Evolutionary conservation across 768 basidiomycete species (phyloP), one percentile per base, ranked within the genome.

Genomic region (Lactarius tabidus): DNA sequence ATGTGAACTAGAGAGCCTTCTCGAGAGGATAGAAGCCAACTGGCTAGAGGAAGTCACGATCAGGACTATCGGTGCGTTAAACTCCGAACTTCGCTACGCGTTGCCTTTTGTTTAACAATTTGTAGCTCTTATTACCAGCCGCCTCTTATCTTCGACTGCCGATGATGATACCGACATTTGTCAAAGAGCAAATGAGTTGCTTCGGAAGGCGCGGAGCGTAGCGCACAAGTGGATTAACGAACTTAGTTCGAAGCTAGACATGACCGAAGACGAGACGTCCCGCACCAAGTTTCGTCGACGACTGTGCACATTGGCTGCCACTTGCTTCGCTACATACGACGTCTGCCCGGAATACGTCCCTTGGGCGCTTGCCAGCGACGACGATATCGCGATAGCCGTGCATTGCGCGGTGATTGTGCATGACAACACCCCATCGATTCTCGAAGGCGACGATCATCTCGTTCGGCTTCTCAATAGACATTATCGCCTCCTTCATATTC

Each of bases 1-100:
- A 1, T 60, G 39, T 7, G 77, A 79, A 60, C 68, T 80, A 1
- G 70, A 75, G 20, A 60, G 68, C n/a, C 70, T 81, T 3, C 53
- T 81, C 26, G 57, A 29, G 35, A 73, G 71, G 31, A 68, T 83
- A 15, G 70, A 75, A 64, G 74, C 64, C 2, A 83, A 79, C 62
- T 84, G 82, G 82, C 68, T 74, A 17, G 28, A 59, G 45, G 58
- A 48, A 43, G 45, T 59, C 12, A 57, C 33, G 15, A 10, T 57
- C 15, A 57, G 56, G 33, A 57, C 56, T 14, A 57, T 57, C 23
- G 33, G 56, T 57, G 9, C 0, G 35, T 28, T 17, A 6, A 15
- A 26, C 12, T 33, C 5, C 28, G 23, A 18, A 26, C 12, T 36
- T 15, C 5, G 17, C 14, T 35, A 23, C 23, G 0, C 9, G 17